Evolutionary conservation across 2,329 filamentous ascomycete species (phyloP).

Genomic region (Helotiales sp.): DNA sequence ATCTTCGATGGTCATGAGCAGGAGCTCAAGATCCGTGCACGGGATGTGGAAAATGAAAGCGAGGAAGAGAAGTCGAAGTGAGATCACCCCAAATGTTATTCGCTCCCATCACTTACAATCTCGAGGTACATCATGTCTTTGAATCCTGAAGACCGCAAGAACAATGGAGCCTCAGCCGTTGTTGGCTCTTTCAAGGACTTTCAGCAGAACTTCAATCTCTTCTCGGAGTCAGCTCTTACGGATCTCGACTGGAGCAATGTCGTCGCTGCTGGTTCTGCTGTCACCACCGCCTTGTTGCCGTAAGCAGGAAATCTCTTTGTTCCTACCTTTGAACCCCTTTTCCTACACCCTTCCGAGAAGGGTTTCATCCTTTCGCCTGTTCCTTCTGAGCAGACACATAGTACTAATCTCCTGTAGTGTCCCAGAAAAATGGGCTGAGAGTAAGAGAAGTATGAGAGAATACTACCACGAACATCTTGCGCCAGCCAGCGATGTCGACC

Average conservation of each 20-base stretch:
- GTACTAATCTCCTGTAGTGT: too few species aligned
- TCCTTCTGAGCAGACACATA: too few species aligned
- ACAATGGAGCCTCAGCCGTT: constrained; percentile 64
- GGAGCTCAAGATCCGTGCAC: constrained; percentile 61
- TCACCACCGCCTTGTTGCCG: constrained; percentile 77
- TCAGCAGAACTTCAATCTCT: constrained; percentile 76
- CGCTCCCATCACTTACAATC: background rate
- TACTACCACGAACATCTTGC: constrained; percentile 83
- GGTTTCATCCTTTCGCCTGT: too few species aligned
- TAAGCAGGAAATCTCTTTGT: too few species aligned
- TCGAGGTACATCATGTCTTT: constrained; percentile 66
- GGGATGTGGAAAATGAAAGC: constrained; percentile 57
- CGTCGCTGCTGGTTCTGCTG: constrained; percentile 77
- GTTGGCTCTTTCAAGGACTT: constrained; percentile 70
- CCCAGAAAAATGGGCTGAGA: constrained; percentile 58
- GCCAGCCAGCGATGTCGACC: constrained; percentile 82
- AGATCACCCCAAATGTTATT: background rate
- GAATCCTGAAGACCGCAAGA: constrained; percentile 58
- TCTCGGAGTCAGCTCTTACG: constrained; percentile 74
- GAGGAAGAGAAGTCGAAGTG: constrained; percentile 56
- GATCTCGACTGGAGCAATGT: constrained; percentile 83
- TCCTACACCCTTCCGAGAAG: too few species aligned
- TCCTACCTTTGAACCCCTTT: too few species aligned
- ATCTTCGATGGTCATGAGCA: constrained; percentile 60
- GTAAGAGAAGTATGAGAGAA: constrained; percentile 63